Base-by-base conservation (phyloP, 768 basidiomycete species). In the Leucocoprinus birnbaumii region DNA sequence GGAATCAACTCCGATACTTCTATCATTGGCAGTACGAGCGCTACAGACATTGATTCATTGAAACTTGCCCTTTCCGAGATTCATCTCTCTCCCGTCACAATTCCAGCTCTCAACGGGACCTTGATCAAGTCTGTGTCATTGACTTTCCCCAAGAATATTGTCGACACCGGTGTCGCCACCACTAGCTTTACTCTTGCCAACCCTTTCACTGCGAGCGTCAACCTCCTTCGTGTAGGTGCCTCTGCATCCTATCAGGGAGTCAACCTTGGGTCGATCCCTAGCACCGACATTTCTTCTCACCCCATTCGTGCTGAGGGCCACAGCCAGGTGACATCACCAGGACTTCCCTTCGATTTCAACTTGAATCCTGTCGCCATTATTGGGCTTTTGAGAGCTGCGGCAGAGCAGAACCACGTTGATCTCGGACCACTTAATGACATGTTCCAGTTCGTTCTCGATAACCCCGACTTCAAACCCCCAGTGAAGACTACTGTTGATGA, bases 161-260 rank as follows among this genome's bases (percentile, higher is more conserved):
- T 77, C 16, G 68, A 76, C 58, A 87, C 82, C 1, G 84, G 83
- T 11, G 65, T 85, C 18, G 85, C 85, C 1, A 73, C 74, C n/a
- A 71, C 80, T 3, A 69, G 79, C 1, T 86, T 89, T 63, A 73
- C 69, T 0, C 72, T 90, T 25, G 69, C 73, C 18, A 87, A 90
- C 61, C 86, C 86, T 0, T 90, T 90, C 69, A 87, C 85, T 0
- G 85, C 87, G 16, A 80, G 80, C 62, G 80, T 90, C 65, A 85
- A 83, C 63, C 66, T 90, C 14, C 63, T 85, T n/a, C 65, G 71
- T 43, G 67, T 89, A 16, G 69, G 67, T 2, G 79, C 86, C 1
- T 77, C 68, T 4, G 87, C 80, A 0, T 78, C 74, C 0, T 86
- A 77, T 71, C 74, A 79, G 19, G 75, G 73, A 44, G 62, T 89